Conservation (phyloP, 768 basidiomycete species). For the Boletellus emodensis region DNA sequence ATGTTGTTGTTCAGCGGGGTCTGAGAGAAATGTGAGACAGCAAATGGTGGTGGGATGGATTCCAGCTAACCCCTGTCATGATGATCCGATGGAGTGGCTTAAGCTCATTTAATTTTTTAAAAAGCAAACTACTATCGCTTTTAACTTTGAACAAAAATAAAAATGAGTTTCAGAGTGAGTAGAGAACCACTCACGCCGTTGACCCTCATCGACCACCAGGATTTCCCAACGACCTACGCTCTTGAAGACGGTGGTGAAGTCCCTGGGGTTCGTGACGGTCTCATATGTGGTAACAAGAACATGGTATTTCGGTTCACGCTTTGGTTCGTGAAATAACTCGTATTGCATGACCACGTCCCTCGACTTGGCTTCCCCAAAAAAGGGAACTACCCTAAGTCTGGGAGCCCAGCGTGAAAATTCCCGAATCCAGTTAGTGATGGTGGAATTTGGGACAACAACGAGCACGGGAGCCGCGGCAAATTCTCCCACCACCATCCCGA, state of each 20-base stretch:
- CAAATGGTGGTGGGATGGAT: not conserved
- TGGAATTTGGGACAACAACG: constrained; percentile 94
- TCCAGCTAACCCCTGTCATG: constrained; percentile 71
- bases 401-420: constrained; percentile 83
- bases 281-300: constrained; percentile 94
- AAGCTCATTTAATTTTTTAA: constrained; percentile 78
- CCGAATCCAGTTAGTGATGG: constrained; percentile 91
- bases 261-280: constrained; percentile 62
- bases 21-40: constrained; percentile 29
- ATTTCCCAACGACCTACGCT: constrained; percentile 86
- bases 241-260: constrained; percentile 75
- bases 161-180: not conserved
- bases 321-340: constrained; percentile 66
- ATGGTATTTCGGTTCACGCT: constrained; percentile 67
- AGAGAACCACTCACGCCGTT: constrained; percentile 59
- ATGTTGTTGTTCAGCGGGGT: constrained; percentile 98
- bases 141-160: constrained; percentile 56
- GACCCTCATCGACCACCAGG: constrained; percentile 92
- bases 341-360: constrained; percentile 78
- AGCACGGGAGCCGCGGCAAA: constrained; percentile 72
- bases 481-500: constrained; percentile 58
- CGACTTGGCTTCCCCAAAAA: constrained; percentile 74
- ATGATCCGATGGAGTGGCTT: constrained; percentile 77
- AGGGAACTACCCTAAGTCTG: constrained; percentile 72
- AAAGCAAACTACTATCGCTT: constrained; percentile 73